A percentile compares a stretch with the other conserved stretches of the same genome.
phyloP scores from a whole-genome alignment of 306 rosid species.

The Astragalus glycyphyllos region DNA sequence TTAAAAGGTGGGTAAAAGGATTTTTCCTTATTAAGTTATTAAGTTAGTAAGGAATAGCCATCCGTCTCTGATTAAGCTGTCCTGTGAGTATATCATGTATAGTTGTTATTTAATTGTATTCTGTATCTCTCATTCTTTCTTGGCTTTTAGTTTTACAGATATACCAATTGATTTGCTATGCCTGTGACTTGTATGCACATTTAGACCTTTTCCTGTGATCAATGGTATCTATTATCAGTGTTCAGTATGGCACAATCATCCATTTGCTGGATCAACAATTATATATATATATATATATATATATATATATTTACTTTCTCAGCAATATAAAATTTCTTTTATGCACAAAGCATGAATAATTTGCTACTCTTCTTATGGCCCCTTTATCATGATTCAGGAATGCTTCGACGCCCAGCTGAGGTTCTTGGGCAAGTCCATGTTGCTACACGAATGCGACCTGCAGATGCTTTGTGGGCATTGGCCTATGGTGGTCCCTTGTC shows the following conservation, averaged over 20 bases:
- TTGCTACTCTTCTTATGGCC: constrained; percentile 43
- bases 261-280: constrained; percentile 16
- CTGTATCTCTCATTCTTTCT: constrained; percentile 25
- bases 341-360: constrained; percentile 36
- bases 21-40: no score
- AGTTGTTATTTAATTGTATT: constrained; percentile 33
- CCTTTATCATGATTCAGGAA: constrained; percentile 61
- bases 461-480: constrained; percentile 92
- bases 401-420: constrained; percentile 93
- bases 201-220: constrained; percentile 15
- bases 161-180: constrained; percentile 21
- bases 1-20: constrained; percentile 1
- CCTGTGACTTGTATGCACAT: background rate
- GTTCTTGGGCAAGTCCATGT: constrained; percentile 99
- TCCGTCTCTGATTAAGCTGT: constrained; percentile 34
- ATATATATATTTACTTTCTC: constrained; percentile 27
- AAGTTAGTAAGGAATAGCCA: constrained; percentile 36
- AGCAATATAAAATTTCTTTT: constrained; percentile 29
- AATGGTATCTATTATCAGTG: constrained; percentile 30
- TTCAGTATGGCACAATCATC: constrained; percentile 32
- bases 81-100: constrained; percentile 27
- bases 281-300: no score
- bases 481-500: constrained; percentile 97
- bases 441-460: constrained; percentile 91
- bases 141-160: constrained; percentile 9